These are phyloP conservation scores for Capronia americana DNA, from an alignment of 2,329 filamentous ascomycete genomes.

Conservation along the genomic window DNA sequence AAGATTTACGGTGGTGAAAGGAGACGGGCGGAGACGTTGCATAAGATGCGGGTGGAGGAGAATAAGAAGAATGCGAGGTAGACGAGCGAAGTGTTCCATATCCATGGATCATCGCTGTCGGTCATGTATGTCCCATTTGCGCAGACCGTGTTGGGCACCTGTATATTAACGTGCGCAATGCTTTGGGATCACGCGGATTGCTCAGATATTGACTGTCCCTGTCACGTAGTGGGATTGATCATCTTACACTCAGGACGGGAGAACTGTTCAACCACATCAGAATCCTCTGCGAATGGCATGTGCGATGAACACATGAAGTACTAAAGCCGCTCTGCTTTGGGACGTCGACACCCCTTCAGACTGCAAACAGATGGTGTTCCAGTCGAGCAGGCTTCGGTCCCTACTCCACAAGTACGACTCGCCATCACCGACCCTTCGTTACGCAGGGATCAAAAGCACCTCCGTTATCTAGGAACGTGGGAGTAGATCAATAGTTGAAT, in stretches of 20 bases:
- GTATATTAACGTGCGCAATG: background rate
- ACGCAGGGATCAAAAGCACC: background rate
- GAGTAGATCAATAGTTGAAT: background rate
- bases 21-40: constrained; percentile 80
- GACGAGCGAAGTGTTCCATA: constrained; percentile 1
- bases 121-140: background rate
- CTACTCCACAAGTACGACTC: background rate
- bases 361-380: background rate
- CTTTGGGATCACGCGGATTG: background rate
- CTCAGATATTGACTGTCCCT: background rate
- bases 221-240: background rate
- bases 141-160: background rate
- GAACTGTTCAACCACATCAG: background rate
- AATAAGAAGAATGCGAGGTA: constrained; percentile 64
- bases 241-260: background rate
- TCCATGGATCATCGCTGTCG: background rate
- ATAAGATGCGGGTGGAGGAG: constrained; percentile 82
- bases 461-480: background rate
- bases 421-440: background rate
- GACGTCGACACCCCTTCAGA: background rate
- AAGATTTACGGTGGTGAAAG: constrained; percentile 98
- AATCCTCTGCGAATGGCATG: background rate
- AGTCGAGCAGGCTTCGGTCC: background rate
- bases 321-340: background rate
- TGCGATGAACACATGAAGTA: background rate